Evolutionary conservation across 768 basidiomycete genomes (phyloP), one percentile per base, ranked within the genome.

Genomic region (Hydnomerulius pinastri): DNA sequence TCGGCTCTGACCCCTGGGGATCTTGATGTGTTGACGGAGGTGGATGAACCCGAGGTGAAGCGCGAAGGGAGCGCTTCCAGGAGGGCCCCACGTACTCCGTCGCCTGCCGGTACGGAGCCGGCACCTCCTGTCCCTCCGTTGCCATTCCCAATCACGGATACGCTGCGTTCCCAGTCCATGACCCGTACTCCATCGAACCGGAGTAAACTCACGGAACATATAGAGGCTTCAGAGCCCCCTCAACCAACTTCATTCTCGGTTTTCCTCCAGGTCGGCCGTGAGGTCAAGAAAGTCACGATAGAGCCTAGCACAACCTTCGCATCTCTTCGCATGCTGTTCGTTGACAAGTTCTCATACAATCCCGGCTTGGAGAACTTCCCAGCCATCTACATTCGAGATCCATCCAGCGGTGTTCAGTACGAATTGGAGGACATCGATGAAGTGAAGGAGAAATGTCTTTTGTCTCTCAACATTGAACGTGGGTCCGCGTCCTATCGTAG

Each of bases 391-490:
- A 87, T 98, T 46, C 86, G 91, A 9, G 96, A 98, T 72, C 88
- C 88, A 3, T 83, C 83, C 35, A 93, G 90, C 52, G 93, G 93
- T 11, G 90, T 98, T 43, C 89, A 93, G 64, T 99, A 96, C 64
- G 95, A 98, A 70, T 73, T 98, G 48, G 96, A 99, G 66, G 92
- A 98, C 65, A 83, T 92, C 49, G 89, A 90, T 15, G 96, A 99
- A 64, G 82, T 99, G 27, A 86, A 86, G 68, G 87, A 92, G 48
- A 92, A 86, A 54, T 90, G 89, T 64, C 67, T 98, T 17, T 72
- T 99, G 42, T 95, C 91, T 39, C 73, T 99, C 41, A 97, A 98
- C 59, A 94, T 99, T 51, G 96, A 98, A 79, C 91, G 96, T 98
- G 70, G 71, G 95, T 83, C 10, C 17, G 15, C 20, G 10, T 37